phyloP scores from a whole-genome alignment of 2,329 filamentous ascomycete species.

The Aspergillus novoparasiticus region DNA sequence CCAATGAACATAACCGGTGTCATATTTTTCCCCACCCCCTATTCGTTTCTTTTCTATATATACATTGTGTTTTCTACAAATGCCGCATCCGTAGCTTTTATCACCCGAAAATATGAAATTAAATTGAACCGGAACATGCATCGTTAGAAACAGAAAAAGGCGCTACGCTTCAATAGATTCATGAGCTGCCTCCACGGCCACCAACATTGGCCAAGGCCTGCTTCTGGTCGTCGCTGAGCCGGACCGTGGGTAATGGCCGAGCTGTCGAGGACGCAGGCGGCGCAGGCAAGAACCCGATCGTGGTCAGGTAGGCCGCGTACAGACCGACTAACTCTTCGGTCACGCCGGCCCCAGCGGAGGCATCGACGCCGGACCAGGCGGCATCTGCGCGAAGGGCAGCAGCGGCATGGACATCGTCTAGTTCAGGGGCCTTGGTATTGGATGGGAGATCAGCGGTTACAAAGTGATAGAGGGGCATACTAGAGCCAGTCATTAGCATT shows the following conservation, averaged over 20 bases:
- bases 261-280: conserved; percentile 25
- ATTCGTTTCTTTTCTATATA: conserved; percentile 7
- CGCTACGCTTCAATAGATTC: conserved; percentile 10
- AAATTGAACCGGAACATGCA: conserved; percentile 9
- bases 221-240: conserved; percentile 51
- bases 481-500: conserved; percentile 21
- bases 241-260: conserved; percentile 46
- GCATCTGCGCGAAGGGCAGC: conserved; percentile 65
- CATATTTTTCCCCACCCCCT: background rate
- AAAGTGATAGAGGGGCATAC: conserved; percentile 73
- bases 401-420: conserved; percentile 72
- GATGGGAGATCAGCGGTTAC: conserved; percentile 70
- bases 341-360: conserved; percentile 59
- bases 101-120: background rate
- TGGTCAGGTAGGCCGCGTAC: conserved; percentile 65
- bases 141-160: conserved; percentile 1
- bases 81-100: conserved; percentile 2
- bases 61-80: conserved; percentile 2
- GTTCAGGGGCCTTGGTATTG: conserved; percentile 70
- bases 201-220: conserved; percentile 56
- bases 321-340: conserved; percentile 63
- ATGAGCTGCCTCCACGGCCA: conserved; percentile 49
- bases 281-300: conserved; percentile 62
- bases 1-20: background rate
- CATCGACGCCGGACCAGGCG: conserved; percentile 59